These are phyloP conservation scores for Closterium sp. DNA, from an alignment of 139 green algal genomes.

Conservation along the genomic window DNA sequence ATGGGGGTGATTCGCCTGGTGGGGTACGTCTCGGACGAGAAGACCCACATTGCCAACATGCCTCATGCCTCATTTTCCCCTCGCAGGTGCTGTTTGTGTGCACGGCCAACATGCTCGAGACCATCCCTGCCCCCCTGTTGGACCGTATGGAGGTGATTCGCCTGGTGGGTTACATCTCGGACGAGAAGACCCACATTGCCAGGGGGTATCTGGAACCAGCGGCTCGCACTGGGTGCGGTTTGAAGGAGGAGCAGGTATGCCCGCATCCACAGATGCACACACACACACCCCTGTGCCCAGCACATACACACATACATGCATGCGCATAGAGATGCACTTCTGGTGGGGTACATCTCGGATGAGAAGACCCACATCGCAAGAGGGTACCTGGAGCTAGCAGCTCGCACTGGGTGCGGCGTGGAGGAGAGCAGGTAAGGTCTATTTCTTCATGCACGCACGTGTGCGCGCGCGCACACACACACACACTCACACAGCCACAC, in stretches of 20 bases:
- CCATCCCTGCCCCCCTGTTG: conserved; percentile 83
- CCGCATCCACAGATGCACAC: too few species aligned
- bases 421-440: too few species aligned
- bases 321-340: too few species aligned
- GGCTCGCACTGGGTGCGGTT: conserved; percentile 66
- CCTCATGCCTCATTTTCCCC: neutral
- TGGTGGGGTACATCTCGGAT: conserved; percentile 85
- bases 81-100: neutral
- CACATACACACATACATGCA: too few species aligned
- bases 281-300: neutral
- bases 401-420: conserved; percentile 72
- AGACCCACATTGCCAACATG: neutral
- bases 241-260: conserved; percentile 59
- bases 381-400: conserved; percentile 84
- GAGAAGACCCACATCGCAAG: conserved; percentile 93
- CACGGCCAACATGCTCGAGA: neutral
- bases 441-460: too few species aligned
- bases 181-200: conserved; percentile 92
- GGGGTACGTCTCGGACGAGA: too few species aligned
- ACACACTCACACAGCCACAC: too few species aligned
- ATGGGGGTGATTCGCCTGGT: conserved; percentile 85
- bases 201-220: conserved; percentile 86
- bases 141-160: conserved; percentile 95
- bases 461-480: too few species aligned
- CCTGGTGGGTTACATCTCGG: conserved; percentile 83